phyloP scores from a whole-genome alignment of 345 rosid species.

The Rhodomyrtus tomentosa region DNA sequence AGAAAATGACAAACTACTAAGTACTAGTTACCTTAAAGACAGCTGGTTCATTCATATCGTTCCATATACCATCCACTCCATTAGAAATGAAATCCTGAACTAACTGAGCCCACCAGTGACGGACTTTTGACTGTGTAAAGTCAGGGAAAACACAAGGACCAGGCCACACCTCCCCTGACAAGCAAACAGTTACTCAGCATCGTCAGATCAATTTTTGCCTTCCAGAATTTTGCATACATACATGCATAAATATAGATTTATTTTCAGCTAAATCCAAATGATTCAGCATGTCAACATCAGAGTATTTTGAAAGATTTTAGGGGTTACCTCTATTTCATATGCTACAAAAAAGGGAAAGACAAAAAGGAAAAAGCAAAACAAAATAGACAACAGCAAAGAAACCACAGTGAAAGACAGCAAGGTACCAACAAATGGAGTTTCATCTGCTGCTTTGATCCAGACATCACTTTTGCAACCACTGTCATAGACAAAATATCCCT shows the following conservation, averaged over 20 bases:
- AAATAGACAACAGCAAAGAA: background rate
- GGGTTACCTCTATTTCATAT: background rate
- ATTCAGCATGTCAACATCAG: background rate
- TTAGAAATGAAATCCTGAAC: constrained; percentile 66
- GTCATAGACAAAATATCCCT: constrained; percentile 53
- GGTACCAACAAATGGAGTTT: constrained; percentile 50
- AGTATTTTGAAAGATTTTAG: background rate
- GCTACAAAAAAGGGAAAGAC: background rate
- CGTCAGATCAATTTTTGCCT: too few species aligned
- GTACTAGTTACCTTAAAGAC: constrained; percentile 47
- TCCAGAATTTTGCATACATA: background rate
- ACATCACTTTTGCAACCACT: constrained; percentile 50
- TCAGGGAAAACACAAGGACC: constrained; percentile 91
- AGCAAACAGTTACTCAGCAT: background rate
- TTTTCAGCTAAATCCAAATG: background rate
- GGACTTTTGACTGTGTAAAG: constrained; percentile 59
- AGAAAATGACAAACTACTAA: background rate
- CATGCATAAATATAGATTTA: background rate
- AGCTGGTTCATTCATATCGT: constrained; percentile 94
- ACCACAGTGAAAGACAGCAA: background rate
- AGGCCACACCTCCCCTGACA: constrained; percentile 85
- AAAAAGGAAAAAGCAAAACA: background rate
- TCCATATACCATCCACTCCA: constrained; percentile 89
- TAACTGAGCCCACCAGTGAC: constrained; percentile 77
- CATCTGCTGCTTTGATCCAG: constrained; percentile 60